Evolutionary conservation across 1,139 yeast species (phyloP).

Genomic region (Candida albicans): DNA sequence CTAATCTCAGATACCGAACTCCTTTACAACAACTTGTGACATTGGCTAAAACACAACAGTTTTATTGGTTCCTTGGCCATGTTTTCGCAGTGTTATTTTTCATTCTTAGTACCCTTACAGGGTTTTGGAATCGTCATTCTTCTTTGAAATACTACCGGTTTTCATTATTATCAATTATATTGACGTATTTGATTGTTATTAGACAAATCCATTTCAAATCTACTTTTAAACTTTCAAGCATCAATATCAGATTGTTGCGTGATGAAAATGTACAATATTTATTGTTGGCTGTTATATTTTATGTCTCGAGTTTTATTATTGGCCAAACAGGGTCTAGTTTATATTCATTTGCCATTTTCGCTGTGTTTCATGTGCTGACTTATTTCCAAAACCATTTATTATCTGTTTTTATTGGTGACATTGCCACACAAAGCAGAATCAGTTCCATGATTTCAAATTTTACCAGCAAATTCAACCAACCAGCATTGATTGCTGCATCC

Average conservation of each 20-base stretch:
- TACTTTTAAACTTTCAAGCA: slow-evolving; percentile 13
- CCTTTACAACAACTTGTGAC: slow-evolving; percentile 12
- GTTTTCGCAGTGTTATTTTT: slow-evolving; percentile 39
- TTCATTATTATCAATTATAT: slow-evolving; percentile 41
- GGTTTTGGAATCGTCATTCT: slow-evolving; percentile 30
- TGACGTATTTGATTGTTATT: slow-evolving; percentile 49
- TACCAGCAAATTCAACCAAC: slow-evolving; percentile 43
- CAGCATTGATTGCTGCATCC: slow-evolving; percentile 48
- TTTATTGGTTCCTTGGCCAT: slow-evolving; percentile 57
- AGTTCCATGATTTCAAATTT: slow-evolving; percentile 32
- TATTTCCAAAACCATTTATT: slow-evolving; percentile 44
- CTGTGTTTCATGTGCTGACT: slow-evolving; percentile 54
- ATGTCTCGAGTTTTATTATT: slow-evolving; percentile 28
- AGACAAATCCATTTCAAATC: slow-evolving; percentile 44
- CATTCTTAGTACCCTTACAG: slow-evolving; percentile 27
- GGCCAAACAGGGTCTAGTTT: slow-evolving; percentile 40
- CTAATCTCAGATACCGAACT: slow-evolving; percentile 7
- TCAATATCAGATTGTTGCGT: slow-evolving; percentile 21
- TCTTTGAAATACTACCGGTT: slow-evolving; percentile 36
- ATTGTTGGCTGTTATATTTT: slow-evolving; percentile 40
- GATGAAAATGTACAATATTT: slow-evolving; percentile 57
- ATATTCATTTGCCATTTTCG: slow-evolving; percentile 56
- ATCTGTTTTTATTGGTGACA: slow-evolving; percentile 19
- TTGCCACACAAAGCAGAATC: slow-evolving; percentile 22
- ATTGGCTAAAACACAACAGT: slow-evolving; percentile 43